Percentiles rank a stretch among this genome's conserved stretches.
These are phyloP conservation scores for Phyllosticta capitalensis DNA, from an alignment of 2,329 filamentous ascomycete genomes.

Conservation along the genomic window DNA sequence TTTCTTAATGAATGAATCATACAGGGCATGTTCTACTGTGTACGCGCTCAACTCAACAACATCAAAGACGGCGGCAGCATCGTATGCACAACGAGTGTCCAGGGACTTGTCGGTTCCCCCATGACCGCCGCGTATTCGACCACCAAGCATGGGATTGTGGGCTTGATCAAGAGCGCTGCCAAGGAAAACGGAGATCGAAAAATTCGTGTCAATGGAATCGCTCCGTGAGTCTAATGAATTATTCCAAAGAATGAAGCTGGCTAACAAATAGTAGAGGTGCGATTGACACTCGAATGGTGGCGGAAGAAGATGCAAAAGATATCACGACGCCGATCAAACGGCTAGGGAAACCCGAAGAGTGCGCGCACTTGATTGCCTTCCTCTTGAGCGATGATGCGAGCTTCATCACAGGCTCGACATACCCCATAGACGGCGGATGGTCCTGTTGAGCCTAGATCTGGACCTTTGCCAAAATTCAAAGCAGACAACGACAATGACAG, in stretches of 20 bases:
- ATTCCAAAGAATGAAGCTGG: no score
- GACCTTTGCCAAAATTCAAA: background rate
- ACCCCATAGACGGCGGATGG: constrained; percentile 33
- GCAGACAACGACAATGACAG: no score
- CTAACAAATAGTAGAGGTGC: constrained; percentile 8
- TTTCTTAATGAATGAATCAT: background rate
- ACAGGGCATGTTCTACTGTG: constrained; percentile 9
- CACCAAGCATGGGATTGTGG: constrained; percentile 14
- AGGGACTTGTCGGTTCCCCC: constrained; percentile 34
- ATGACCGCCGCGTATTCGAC: constrained; percentile 16
- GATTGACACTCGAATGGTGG: constrained; percentile 20
- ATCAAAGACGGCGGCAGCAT: constrained; percentile 26
- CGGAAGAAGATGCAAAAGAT: background rate
- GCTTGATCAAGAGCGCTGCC: constrained; percentile 26
- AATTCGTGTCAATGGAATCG: constrained; percentile 32
- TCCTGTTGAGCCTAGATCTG: background rate
- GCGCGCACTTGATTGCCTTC: constrained; percentile 32
- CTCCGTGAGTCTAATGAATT: constrained; percentile 25
- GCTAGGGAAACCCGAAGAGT: constrained; percentile 17
- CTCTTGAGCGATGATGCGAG: constrained; percentile 34
- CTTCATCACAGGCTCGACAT: constrained; percentile 33
- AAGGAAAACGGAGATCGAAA: constrained; percentile 26
- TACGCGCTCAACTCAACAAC: constrained; percentile 23
- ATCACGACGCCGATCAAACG: constrained; percentile 6
- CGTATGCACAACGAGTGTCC: constrained; percentile 37